Percentiles rank a stretch among this genome's conserved stretches.
Conservation (phyloP, 305 asterid species). For the Fraxinus angustifolia region DNA sequence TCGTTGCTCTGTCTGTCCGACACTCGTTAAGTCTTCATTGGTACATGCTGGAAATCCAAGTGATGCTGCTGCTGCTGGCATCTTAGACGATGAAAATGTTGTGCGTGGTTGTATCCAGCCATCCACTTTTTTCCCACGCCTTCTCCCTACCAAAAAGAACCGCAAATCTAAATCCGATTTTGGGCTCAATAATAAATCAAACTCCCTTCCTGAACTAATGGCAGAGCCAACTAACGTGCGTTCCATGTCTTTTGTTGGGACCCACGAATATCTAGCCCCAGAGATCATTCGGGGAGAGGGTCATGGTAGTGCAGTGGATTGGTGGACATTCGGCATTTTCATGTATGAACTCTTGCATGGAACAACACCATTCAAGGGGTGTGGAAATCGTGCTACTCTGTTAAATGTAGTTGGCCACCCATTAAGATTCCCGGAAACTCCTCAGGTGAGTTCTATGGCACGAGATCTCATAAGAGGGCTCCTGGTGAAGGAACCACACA, state of each 20-base stretch:
- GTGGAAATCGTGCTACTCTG: constrained; percentile 74
- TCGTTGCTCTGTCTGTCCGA: constrained; percentile 86
- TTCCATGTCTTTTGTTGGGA: constrained; percentile 90
- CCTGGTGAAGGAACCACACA: constrained; percentile 76
- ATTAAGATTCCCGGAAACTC: constrained; percentile 62
- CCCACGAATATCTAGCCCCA: constrained; percentile 86
- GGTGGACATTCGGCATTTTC: constrained; percentile 97
- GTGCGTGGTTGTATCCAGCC: constrained; percentile 73
- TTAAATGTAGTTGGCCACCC: constrained; percentile 81
- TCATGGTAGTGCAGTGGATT: constrained; percentile 92
- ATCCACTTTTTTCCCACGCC: constrained; percentile 69
- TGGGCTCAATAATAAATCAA: constrained; percentile 44
- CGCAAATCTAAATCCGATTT: constrained; percentile 87
- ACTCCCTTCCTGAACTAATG: constrained; percentile 78
- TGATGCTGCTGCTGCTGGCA: constrained; percentile 30
- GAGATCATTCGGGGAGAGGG: constrained; percentile 92
- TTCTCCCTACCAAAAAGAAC: constrained; percentile 67
- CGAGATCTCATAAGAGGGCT: constrained; percentile 73
- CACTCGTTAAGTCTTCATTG: constrained; percentile 78
- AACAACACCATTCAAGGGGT: constrained; percentile 80
- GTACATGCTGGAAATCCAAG: constrained; percentile 36
- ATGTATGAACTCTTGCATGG: constrained; percentile 80
- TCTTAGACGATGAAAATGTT: constrained; percentile 56
- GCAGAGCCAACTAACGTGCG: constrained; percentile 83
- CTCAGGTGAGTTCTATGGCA: constrained; percentile 57